Conservation (phyloP, 371 early-diverging fungal genomes). For the Lichtheimia hyalospora region DNA sequence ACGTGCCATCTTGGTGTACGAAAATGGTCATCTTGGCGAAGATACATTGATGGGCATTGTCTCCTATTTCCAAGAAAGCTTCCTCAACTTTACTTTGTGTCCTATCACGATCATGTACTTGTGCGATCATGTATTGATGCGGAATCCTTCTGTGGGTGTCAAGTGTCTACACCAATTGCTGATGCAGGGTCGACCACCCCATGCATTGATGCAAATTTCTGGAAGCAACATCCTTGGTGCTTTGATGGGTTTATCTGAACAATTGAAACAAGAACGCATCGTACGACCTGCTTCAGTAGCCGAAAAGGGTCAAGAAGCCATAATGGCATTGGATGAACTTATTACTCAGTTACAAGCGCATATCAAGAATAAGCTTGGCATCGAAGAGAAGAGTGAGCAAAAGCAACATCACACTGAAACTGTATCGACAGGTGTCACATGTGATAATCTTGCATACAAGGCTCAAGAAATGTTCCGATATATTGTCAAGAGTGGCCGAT, state of each 20-base stretch:
- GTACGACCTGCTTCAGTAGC: not conserved
- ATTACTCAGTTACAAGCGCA: not conserved
- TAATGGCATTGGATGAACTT: not conserved
- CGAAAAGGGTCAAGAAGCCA: not conserved
- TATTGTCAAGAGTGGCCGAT: slow-evolving; percentile 49
- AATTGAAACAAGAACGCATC: slow-evolving; percentile 10
- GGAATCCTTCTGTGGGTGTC: slow-evolving; percentile 17
- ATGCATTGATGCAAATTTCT: slow-evolving; percentile 16
- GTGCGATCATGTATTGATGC: slow-evolving; percentile 33
- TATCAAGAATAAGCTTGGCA: slow-evolving; percentile 15
- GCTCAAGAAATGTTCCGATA: slow-evolving; percentile 43
- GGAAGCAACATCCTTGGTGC: slow-evolving; percentile 19
- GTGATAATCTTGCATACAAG: slow-evolving; percentile 35
- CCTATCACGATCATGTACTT: slow-evolving; percentile 21
- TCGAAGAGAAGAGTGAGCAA: slow-evolving; percentile 17
- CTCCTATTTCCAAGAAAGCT: slow-evolving; percentile 33
- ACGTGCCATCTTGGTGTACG: slow-evolving; percentile 23
- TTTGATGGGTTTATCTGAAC: slow-evolving; percentile 12
- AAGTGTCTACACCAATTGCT: slow-evolving; percentile 19
- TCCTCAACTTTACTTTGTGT: slow-evolving; percentile 30
- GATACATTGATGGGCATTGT: slow-evolving; percentile 25
- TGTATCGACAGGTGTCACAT: slow-evolving; percentile 29
- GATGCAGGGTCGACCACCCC: slow-evolving; percentile 15
- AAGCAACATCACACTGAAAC: slow-evolving; percentile 27
- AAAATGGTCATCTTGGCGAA: slow-evolving; percentile 19